These are phyloP conservation scores for Gastrolobium bilobum DNA, from an alignment of 306 rosid genomes.

Conservation along the genomic window DNA sequence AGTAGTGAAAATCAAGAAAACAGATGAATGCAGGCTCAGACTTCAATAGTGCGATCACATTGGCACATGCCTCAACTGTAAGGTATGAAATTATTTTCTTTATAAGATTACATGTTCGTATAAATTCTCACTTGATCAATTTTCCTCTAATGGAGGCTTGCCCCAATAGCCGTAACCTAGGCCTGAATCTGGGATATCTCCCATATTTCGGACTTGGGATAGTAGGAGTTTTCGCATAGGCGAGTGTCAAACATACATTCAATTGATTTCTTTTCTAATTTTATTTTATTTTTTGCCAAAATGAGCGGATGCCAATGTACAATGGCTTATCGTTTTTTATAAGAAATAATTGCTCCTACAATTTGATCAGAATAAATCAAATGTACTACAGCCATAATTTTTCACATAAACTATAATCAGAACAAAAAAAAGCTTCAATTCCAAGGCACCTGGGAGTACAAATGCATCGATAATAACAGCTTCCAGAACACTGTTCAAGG, in stretches of 20 bases:
- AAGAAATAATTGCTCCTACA: background rate
- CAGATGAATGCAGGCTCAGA: slow-evolving; percentile 8
- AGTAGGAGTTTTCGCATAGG: background rate
- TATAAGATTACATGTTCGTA: too few species aligned
- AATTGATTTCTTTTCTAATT: background rate
- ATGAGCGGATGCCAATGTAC: background rate
- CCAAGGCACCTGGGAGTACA: slow-evolving; percentile 81
- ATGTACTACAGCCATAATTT: background rate
- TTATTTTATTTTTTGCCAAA: background rate
- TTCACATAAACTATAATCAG: slow-evolving; percentile 20
- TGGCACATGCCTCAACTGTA: background rate
- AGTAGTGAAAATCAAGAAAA: background rate
- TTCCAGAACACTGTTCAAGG: slow-evolving; percentile 79
- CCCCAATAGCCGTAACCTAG: slow-evolving; percentile 3
- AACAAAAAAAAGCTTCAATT: background rate
- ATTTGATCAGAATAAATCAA: background rate
- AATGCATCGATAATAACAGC: slow-evolving; percentile 72
- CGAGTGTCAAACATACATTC: slow-evolving; percentile 6
- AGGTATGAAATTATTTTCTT: background rate
- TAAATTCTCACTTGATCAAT: too few species aligned
- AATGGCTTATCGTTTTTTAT: background rate
- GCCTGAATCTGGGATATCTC: background rate
- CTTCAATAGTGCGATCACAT: background rate
- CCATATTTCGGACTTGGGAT: background rate
- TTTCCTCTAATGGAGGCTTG: background rate